Evolutionary conservation across 2,329 filamentous ascomycete species (phyloP).

Genomic region (Colletotrichum incanum): DNA sequence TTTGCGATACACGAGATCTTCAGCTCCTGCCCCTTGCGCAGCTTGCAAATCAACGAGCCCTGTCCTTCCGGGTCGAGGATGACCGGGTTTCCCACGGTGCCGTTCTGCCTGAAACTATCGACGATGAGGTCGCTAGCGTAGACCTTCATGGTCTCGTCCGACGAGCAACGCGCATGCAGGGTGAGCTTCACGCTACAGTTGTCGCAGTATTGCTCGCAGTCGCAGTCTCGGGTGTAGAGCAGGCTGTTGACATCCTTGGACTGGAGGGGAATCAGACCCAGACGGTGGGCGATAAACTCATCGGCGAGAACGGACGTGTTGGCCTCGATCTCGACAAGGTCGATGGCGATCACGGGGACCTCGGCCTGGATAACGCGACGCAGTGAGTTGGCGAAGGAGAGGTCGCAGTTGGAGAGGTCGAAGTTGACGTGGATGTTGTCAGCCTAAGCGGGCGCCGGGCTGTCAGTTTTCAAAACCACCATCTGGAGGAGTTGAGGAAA

Average conservation of each 20-base stretch:
- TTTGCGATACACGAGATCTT: conserved; percentile 94
- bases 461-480: conserved; percentile 21
- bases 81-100: conserved; percentile 84
- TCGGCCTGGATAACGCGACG: conserved; percentile 94
- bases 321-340: conserved; percentile 91
- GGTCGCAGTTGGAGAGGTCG: conserved; percentile 89
- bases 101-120: conserved; percentile 78
- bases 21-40: conserved; percentile 90
- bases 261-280: conserved; percentile 90
- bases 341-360: conserved; percentile 94
- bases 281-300: conserved; percentile 93
- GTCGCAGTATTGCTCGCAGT: conserved; percentile 96
- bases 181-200: conserved; percentile 89
- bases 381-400: conserved; percentile 92
- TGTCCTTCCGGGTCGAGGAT: conserved; percentile 86
- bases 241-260: conserved; percentile 87
- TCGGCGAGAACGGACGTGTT: conserved; percentile 98
- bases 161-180: conserved; percentile 88
- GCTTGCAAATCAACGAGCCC: conserved; percentile 90
- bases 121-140: conserved; percentile 92
- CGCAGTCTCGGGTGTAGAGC: conserved; percentile 92
- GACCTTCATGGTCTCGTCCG: conserved; percentile 92
- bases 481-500: not conserved
- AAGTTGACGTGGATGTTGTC: conserved; percentile 89
- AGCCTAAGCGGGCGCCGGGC: conserved; percentile 68